A percentile compares a stretch with the other conserved stretches of the same genome.
phyloP scores from a whole-genome alignment of 306 rosid species.

The Mimosa pudica region DNA sequence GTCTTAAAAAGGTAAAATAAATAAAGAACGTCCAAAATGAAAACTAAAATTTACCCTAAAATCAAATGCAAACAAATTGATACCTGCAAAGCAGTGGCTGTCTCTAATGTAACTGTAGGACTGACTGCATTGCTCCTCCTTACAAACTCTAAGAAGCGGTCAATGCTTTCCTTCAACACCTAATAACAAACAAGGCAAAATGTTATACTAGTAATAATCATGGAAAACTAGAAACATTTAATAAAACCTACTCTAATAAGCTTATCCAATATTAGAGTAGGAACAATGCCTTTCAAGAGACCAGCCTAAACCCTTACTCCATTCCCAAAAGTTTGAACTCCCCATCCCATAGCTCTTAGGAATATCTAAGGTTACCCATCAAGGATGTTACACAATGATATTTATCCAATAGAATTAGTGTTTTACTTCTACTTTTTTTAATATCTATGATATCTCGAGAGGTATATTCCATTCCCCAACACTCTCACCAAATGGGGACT shows the following conservation, averaged over 20 bases:
- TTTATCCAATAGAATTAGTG: too few species aligned
- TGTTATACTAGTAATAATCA: conserved; percentile 3
- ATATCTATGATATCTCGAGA: too few species aligned
- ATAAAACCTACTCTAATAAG: not conserved
- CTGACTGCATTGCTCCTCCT: conserved; percentile 92
- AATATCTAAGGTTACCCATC: too few species aligned
- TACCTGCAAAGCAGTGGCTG: conserved; percentile 97
- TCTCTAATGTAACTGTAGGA: conserved; percentile 90
- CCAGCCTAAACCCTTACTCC: too few species aligned
- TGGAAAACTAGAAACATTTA: conserved; percentile 5
- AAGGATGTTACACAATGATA: too few species aligned
- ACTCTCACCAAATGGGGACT: too few species aligned
- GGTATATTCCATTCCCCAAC: too few species aligned
- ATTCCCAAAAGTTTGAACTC: too few species aligned
- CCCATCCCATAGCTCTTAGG: too few species aligned
- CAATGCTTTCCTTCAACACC: conserved; percentile 84
- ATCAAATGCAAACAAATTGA: conserved; percentile 28
- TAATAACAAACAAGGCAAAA: conserved; percentile 40
- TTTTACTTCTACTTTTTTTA: too few species aligned
- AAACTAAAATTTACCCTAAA: not conserved
- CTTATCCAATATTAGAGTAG: not conserved
- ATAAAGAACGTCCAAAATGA: conserved; percentile 3
- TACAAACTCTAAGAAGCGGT: conserved; percentile 80
- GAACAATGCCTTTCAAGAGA: too few species aligned
- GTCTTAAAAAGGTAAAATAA: not conserved